These are phyloP conservation scores for Pulveroboletus sp. DNA, from an alignment of 768 basidiomycete species.

Conservation along the genomic window DNA sequence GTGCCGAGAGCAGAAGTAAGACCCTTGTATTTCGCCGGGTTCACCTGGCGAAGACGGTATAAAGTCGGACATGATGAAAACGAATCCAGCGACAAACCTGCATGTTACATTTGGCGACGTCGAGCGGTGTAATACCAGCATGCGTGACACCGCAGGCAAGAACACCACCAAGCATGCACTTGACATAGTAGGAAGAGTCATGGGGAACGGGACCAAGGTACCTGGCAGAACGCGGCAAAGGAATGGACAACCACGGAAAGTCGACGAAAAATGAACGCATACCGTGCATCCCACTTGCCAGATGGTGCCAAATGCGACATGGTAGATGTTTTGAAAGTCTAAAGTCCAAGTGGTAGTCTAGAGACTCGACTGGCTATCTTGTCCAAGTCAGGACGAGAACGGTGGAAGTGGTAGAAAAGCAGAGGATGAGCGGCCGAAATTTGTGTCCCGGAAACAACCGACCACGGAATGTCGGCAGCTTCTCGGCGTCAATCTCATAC, in stretches of 20 bases:
- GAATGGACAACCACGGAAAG: background rate
- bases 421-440: background rate
- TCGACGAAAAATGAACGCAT: background rate
- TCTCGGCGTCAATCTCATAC: background rate
- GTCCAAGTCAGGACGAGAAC: background rate
- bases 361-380: background rate
- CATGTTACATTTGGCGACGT: conserved; percentile 9
- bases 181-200: conserved; percentile 9
- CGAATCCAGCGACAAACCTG: background rate
- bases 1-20: conserved; percentile 54
- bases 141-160: conserved; percentile 8
- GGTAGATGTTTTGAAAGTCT: background rate
- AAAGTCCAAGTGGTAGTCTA: background rate
- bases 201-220: conserved; percentile 11
- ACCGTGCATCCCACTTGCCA: conserved; percentile 17
- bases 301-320: conserved; percentile 17
- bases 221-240: background rate
- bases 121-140: conserved; percentile 7
- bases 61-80: no score
- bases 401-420: background rate
- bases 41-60: conserved; percentile 44
- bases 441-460: conserved; percentile 11
- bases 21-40: conserved; percentile 69
- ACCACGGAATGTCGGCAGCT: background rate
- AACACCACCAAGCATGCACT: conserved; percentile 9